phyloP scores from a whole-genome alignment of 1,284 basidiomycete species.

The Ganoderma leucocontextum region DNA sequence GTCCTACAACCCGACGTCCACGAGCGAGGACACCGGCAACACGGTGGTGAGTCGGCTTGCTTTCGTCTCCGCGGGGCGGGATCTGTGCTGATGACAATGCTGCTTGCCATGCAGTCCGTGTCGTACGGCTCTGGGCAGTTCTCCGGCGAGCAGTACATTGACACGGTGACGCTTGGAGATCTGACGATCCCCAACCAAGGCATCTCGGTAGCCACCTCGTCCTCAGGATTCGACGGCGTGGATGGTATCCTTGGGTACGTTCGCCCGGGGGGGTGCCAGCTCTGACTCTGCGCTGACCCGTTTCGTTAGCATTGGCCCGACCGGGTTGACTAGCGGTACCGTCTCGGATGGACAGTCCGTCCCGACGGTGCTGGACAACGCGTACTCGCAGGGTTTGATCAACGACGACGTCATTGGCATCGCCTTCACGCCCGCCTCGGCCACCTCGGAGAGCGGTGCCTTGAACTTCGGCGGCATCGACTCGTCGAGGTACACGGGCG shows the following conservation, averaged over 20 bases:
- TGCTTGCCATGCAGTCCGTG: conserved; percentile 38
- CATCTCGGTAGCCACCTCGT: conserved; percentile 54
- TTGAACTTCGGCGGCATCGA: conserved; percentile 57
- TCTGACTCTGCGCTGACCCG: not conserved
- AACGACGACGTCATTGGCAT: conserved; percentile 7
- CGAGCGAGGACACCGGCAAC: conserved; percentile 42
- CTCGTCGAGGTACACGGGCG: conserved; percentile 54
- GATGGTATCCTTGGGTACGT: conserved; percentile 5
- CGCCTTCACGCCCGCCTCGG: conserved; percentile 14
- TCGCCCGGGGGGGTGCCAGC: not conserved
- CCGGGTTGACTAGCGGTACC: conserved; percentile 49
- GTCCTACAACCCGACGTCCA: conserved; percentile 50
- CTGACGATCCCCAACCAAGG: conserved; percentile 52
- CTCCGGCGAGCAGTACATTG: conserved; percentile 47
- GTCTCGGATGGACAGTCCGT: not conserved
- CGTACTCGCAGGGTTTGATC: conserved; percentile 43
- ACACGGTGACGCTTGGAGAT: conserved; percentile 46
- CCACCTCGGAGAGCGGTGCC: conserved; percentile 27
- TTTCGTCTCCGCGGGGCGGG: too few species aligned
- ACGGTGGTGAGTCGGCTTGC: conserved; percentile 12
- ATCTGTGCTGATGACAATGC: not conserved
- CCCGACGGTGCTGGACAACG: conserved; percentile 52
- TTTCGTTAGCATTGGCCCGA: conserved; percentile 48
- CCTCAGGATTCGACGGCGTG: conserved; percentile 38
- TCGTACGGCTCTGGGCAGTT: conserved; percentile 49